Conservation (phyloP, 2,329 filamentous ascomycete species). For the Chaetomium olivaceum region DNA sequence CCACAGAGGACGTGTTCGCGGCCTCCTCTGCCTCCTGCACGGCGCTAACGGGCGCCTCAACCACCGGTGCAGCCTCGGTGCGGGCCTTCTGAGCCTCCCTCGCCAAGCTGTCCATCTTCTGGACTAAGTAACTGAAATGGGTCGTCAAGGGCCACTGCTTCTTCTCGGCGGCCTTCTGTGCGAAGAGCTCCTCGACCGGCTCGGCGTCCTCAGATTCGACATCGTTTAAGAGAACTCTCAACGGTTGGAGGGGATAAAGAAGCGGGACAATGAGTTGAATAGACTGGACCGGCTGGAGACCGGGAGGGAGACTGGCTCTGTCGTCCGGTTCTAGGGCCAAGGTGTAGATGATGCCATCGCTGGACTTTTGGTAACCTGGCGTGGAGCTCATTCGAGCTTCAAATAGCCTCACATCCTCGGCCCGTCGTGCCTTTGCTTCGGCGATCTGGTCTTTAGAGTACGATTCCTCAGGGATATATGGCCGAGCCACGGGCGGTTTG, state of each 20-base stretch:
- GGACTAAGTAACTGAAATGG: slow-evolving; percentile 72
- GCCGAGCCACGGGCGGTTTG: slow-evolving; percentile 21
- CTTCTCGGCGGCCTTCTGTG: slow-evolving; percentile 56
- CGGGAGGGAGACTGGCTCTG: slow-evolving; percentile 58
- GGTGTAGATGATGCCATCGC: slow-evolving; percentile 69
- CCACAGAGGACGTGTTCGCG: slow-evolving; percentile 31
- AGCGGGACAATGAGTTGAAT: slow-evolving; percentile 69
- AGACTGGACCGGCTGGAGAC: slow-evolving; percentile 62
- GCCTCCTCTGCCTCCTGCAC: slow-evolving; percentile 32
- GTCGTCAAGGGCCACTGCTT: slow-evolving; percentile 66
- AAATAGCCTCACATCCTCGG: slow-evolving; percentile 68
- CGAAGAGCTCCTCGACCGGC: slow-evolving; percentile 65
- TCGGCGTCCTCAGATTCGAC: slow-evolving; percentile 61
- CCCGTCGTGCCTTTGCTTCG: slow-evolving; percentile 63
- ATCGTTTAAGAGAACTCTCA: slow-evolving; percentile 66
- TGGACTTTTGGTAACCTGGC: slow-evolving; percentile 65
- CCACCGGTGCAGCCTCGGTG: slow-evolving; percentile 23
- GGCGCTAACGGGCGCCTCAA: slow-evolving; percentile 27
- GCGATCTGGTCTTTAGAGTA: slow-evolving; percentile 62
- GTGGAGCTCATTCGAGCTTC: slow-evolving; percentile 72
- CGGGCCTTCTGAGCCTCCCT: slow-evolving; percentile 48
- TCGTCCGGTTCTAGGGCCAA: slow-evolving; percentile 69
- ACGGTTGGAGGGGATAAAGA: slow-evolving; percentile 69
- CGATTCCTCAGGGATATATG: slow-evolving; percentile 47
- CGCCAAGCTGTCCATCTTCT: slow-evolving; percentile 68